These are phyloP conservation scores for Pseudozyma flocculosa DNA, from an alignment of 1,284 basidiomycete genomes.

Conservation along the genomic window DNA sequence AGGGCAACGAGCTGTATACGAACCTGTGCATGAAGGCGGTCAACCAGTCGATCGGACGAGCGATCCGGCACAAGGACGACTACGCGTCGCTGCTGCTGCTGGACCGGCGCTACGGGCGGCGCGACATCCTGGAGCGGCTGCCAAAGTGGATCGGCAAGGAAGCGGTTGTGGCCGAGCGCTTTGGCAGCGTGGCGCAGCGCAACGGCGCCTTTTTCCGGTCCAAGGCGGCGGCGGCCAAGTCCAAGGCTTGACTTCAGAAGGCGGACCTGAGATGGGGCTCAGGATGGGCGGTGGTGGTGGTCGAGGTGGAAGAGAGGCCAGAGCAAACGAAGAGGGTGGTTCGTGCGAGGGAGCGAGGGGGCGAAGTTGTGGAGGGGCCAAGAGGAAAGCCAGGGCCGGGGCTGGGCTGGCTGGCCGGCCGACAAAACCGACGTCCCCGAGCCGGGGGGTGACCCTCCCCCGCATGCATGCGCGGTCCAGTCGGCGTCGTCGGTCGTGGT, in stretches of 20 bases:
- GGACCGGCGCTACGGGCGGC: slow-evolving; percentile 44
- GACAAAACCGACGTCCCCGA: too few relatives aligned
- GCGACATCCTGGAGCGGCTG: slow-evolving; percentile 41
- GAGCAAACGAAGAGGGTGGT: too few relatives aligned
- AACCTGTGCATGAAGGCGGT: slow-evolving; percentile 83
- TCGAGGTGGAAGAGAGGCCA: too few relatives aligned
- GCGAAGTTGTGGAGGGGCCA: too few relatives aligned
- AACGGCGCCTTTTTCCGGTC: slow-evolving; percentile 59
- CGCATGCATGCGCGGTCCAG: too few relatives aligned
- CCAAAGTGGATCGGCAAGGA: slow-evolving; percentile 69
- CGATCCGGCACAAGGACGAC: slow-evolving; percentile 53
- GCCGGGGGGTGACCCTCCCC: too few relatives aligned
- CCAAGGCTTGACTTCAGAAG: slow-evolving; percentile 3
- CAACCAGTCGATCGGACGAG: slow-evolving; percentile 90
- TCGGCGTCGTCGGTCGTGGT: too few relatives aligned
- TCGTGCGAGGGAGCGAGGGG: too few relatives aligned
- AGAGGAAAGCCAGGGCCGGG: too few relatives aligned
- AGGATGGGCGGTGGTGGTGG: too few relatives aligned
- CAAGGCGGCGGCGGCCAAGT: slow-evolving; percentile 3
- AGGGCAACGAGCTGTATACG: slow-evolving; percentile 50
- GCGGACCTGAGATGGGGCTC: too few relatives aligned
- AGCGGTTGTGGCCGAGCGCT: slow-evolving; percentile 68
- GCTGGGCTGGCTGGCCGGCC: too few relatives aligned
- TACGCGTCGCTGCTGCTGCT: slow-evolving; percentile 53
- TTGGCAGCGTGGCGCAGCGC: slow-evolving; percentile 72